phyloP scores from a whole-genome alignment of 1,284 basidiomycete species.

The Ganoderma lucidum region DNA sequence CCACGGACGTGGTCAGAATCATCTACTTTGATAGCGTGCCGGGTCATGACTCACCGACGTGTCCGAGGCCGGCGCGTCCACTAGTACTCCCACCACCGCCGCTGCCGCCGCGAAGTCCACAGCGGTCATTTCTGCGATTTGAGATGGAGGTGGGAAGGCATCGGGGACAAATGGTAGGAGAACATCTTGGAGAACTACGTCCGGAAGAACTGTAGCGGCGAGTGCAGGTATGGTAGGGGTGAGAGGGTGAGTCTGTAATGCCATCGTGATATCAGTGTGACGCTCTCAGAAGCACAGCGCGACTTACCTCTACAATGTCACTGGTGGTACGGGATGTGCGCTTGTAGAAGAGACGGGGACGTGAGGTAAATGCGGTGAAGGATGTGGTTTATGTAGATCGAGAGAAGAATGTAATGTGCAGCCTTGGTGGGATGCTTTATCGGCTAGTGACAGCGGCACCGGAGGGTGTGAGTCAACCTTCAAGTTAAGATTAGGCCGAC shows the following conservation, averaged over 20 bases:
- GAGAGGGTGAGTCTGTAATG: neutral
- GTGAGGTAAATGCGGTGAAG: neutral
- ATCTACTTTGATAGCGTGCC: neutral
- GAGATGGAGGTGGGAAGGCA: neutral
- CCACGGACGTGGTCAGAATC: neutral
- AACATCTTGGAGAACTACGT: neutral
- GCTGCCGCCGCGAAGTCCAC: neutral
- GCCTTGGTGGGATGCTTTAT: neutral
- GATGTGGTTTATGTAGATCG: neutral
- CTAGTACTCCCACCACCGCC: neutral
- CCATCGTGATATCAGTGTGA: neutral
- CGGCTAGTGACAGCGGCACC: neutral
- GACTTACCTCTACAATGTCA: neutral
- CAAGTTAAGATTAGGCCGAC: no score
- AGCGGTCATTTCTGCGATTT: neutral
- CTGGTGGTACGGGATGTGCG: neutral
- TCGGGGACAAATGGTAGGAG: neutral
- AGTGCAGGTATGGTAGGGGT: neutral
- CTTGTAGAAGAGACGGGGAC: neutral
- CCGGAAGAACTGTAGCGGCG: neutral
- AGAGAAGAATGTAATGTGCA: neutral
- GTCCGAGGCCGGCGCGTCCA: slow-evolving; percentile 4
- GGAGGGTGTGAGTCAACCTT: neutral
- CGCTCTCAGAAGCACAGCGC: neutral
- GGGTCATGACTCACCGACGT: neutral